Evolutionary conservation across 2,329 filamentous ascomycete species (phyloP), one percentile per base, ranked within the genome.

Genomic region (Fusarium buharicum): DNA sequence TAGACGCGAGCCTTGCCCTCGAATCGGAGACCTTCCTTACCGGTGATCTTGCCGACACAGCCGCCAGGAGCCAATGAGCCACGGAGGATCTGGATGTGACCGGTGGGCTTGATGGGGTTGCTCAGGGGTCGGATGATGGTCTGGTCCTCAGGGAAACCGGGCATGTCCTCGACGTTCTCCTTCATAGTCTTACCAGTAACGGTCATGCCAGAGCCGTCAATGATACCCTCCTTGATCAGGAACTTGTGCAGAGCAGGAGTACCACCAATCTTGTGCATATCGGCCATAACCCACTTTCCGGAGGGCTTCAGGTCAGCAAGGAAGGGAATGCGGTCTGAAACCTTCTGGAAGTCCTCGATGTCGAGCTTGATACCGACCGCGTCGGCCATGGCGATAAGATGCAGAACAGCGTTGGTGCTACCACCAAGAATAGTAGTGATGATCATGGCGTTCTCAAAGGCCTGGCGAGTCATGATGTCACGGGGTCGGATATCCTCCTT

Each of bases 31-130:
- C 93, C 93, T 77, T 97, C 93, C 79, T 97, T 97, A 45, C 93
- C 93, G 0, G 93, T 97, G 75, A 97, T 97, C 78, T 97, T 97
- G 60, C 92, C 93, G 11, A 97, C 93, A 1, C 91, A 91, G 45
- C 93, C 93, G 10, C 89, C 90, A 3, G 93, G 93, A 1, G 93
- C 92, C 33, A 97, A 85, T 57, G 92, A 92, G 34, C 93, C 93
- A 62, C 88, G 87, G 27, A 97, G 83, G 66, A 97, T 96, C 80
- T 96, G 91, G 63, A 97, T 88, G 75, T 97, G 93, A 28, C 93
- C 93, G 0, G 90, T 93, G 0, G 84, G 71, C 78, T 97, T 97
- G 82, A 97, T 94, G 13, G 93, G 93, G 75, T 93, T 90, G 74
- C 84, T 84, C 40, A 97, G 79, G 4, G 90, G 87, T 6, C 90